Conservation (phyloP, 2,329 filamentous ascomycete species). For the Penicillium sp. region DNA sequence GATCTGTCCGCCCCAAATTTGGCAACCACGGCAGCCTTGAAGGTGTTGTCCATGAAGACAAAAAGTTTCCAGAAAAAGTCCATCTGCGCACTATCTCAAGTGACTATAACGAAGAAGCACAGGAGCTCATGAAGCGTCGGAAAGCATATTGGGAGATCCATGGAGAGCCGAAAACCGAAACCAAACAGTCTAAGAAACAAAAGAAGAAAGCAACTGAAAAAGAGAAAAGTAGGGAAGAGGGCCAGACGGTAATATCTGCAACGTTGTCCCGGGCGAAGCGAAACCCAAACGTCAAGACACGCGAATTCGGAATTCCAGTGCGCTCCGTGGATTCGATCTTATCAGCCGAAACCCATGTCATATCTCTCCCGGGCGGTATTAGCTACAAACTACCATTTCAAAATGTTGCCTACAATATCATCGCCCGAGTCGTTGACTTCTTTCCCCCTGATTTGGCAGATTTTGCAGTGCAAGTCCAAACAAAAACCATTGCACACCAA, state of each 20-base stretch:
- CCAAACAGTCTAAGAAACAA: slow-evolving; percentile 36
- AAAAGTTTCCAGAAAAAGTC: slow-evolving; percentile 52
- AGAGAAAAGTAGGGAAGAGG: slow-evolving; percentile 34
- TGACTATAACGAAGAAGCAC: slow-evolving; percentile 49
- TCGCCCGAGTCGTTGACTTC: slow-evolving; percentile 80
- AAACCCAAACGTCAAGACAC: slow-evolving; percentile 45
- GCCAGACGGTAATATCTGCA: slow-evolving; percentile 23
- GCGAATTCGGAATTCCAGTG: slow-evolving; percentile 33
- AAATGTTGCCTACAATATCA: slow-evolving; percentile 68
- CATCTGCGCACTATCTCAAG: slow-evolving; percentile 58
- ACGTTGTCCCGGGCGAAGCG: slow-evolving; percentile 29
- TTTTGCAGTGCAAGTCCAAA: slow-evolving; percentile 60
- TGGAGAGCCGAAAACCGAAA: slow-evolving; percentile 45
- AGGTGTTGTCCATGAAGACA: slow-evolving; percentile 68
- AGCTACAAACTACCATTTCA: slow-evolving; percentile 65
- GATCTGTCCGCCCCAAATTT: slow-evolving; percentile 71
- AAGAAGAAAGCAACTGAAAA: slow-evolving; percentile 26
- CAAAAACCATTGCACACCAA: slow-evolving; percentile 47
- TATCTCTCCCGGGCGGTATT: slow-evolving; percentile 47
- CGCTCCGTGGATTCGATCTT: slow-evolving; percentile 52
- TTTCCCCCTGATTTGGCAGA: slow-evolving; percentile 68
- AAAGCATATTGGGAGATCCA: slow-evolving; percentile 61
- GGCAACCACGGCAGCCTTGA: slow-evolving; percentile 64
- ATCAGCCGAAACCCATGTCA: slow-evolving; percentile 47
- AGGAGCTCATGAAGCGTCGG: slow-evolving; percentile 64